Conservation (phyloP, 495 filamentous ascomycete genomes). For the Massariosphaeria phaeospora region DNA sequence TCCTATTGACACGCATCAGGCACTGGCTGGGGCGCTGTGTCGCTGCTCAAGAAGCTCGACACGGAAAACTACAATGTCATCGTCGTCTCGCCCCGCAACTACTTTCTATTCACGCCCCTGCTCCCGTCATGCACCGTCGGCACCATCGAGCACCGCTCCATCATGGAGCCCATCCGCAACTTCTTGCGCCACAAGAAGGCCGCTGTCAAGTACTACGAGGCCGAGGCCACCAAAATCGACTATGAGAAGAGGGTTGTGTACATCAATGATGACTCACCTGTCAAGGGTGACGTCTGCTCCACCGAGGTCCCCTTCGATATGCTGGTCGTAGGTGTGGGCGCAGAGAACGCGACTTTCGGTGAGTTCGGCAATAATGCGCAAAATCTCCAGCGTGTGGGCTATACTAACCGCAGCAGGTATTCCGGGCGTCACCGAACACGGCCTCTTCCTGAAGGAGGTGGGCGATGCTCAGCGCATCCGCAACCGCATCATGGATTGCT, state of each 20-base stretch:
- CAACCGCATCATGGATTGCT: constrained; percentile 98
- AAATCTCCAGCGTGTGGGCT: too few relatives aligned
- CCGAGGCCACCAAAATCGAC: constrained; percentile 95
- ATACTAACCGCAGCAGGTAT: constrained; percentile 54
- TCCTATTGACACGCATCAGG: constrained; percentile 47
- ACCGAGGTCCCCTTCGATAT: constrained; percentile 97
- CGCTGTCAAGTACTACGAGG: constrained; percentile 93
- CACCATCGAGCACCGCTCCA: constrained; percentile 95
- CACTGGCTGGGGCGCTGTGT: constrained; percentile 94
- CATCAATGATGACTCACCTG: constrained; percentile 87
- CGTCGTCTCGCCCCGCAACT: constrained; percentile 94
- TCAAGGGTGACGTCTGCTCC: constrained; percentile 75
- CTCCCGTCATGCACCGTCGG: constrained; percentile 96
- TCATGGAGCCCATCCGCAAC: constrained; percentile 97
- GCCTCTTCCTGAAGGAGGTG: constrained; percentile 98
- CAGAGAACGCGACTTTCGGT: constrained; percentile 98
- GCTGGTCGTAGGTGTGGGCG: constrained; percentile 93
- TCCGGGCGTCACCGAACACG: constrained; percentile 87
- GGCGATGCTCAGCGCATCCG: constrained; percentile 90
- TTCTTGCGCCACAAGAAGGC: constrained; percentile 90
- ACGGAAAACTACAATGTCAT: constrained; percentile 98
- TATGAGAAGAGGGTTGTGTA: constrained; percentile 80
- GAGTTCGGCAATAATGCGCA: constrained; percentile 27
- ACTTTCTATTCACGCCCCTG: constrained; percentile 98
- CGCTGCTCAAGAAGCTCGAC: constrained; percentile 95